Base-by-base conservation (phyloP, 2,329 filamentous ascomycete species). In the Sporothrix schenckii region DNA sequence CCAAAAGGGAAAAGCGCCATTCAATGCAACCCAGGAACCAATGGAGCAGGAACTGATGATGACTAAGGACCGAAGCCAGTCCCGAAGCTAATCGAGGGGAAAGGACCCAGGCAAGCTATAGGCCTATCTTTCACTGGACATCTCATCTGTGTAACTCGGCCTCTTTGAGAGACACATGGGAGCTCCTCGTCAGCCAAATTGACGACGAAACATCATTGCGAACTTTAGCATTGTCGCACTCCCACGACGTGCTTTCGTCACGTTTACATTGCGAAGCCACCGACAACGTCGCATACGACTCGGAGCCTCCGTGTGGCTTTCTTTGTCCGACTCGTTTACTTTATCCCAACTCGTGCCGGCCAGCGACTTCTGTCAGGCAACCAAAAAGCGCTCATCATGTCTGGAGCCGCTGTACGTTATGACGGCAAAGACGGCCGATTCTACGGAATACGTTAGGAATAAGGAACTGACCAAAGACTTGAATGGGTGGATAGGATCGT, bases 401-500 rank as follows among this genome's bases (percentile, higher is more conserved):
- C 74, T 72, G 74, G 74, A 60, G 73, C 72, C 54, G 74, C 30
- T n/a, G 74, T 75, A 75, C 50, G 74, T 72, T 30, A 9, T 5
- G 30, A 49, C 10, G 34, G 24, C 30, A 10, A 56, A 49, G 72
- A 74, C 73, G 73, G 16, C 30, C 53, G 58, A n/a, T 34, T 2
- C 34, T 4, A 44, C 16, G 21, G 19, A n/a, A 13, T 11, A 6
- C 39, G 5, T 4, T 2, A 24, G 24, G 27, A 49, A 65, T 10
- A 30, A 2, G 7, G 2, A 50, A n/a, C 49, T 53, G 34, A 53
- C 63, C 19, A 10, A 21, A 19, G 10, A 10, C 3, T 56, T 7
- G 1, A 27, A 6, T 49, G 19, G 4, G 7, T 2, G 6, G 30
- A 4, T 70, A 97, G 94, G 93, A 94, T 81, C 89, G 95, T 80